Percentiles rank a stretch among this genome's conserved stretches.
Conservation (phyloP, 2,329 filamentous ascomycete genomes). For the Diaporthe aspalathi region DNA sequence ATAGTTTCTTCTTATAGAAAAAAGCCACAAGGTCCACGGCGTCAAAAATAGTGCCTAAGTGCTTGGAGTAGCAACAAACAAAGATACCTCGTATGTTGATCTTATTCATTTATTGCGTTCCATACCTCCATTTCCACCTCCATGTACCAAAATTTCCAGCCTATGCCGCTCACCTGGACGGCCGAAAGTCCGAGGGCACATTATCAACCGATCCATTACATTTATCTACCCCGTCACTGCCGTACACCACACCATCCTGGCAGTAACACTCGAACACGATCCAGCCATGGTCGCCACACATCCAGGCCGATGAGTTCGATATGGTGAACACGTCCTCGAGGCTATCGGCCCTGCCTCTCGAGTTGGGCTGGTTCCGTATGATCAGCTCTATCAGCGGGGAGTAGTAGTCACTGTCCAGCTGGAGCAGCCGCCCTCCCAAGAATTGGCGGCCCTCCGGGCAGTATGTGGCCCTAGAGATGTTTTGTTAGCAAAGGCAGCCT, state of each 20-base stretch:
- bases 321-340: neutral
- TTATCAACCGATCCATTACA: neutral
- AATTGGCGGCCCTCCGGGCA: neutral
- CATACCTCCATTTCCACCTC: neutral
- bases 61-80: too few species aligned
- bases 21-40: neutral
- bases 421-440: neutral
- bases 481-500: neutral
- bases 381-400: neutral
- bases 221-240: neutral
- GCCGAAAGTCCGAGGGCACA: neutral
- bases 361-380: conserved; percentile 3
- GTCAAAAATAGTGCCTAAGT: neutral
- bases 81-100: too few species aligned
- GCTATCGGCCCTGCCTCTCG: neutral
- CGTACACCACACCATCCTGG: neutral
- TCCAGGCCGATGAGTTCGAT: neutral
- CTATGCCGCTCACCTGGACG: neutral
- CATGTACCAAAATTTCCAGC: neutral
- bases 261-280: neutral
- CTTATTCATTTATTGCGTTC: too few species aligned
- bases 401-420: neutral
- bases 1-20: too few species aligned
- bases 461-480: neutral
- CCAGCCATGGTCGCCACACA: neutral